phyloP scores from a whole-genome alignment of 352 stramenopile genomes.

The Pythium aquatile region DNA sequence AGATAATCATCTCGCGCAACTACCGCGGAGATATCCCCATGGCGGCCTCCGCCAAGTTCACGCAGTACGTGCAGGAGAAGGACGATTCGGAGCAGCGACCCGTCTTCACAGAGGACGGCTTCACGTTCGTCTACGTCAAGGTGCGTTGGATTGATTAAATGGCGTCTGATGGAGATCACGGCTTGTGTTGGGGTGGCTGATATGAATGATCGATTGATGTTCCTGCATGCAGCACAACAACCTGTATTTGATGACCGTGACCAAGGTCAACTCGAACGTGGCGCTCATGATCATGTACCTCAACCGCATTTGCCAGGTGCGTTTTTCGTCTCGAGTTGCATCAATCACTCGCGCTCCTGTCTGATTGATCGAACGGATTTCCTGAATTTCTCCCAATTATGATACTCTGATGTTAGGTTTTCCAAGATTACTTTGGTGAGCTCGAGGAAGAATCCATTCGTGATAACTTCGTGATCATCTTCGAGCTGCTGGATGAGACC shows the following conservation, averaged over 20 bases:
- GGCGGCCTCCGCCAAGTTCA: constrained; percentile 88
- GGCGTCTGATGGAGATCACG: not conserved
- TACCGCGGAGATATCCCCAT: constrained; percentile 99
- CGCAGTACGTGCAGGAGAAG: constrained; percentile 91
- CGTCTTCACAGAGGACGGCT: constrained; percentile 92
- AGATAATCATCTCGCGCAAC: constrained; percentile 99
- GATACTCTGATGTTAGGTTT: constrained; percentile 66
- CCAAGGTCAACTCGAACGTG: constrained; percentile 99
- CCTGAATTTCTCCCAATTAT: not conserved
- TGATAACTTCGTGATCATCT: constrained; percentile 99
- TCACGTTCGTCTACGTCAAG: constrained; percentile 95
- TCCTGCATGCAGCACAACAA: constrained; percentile 92
- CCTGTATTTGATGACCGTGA: constrained; percentile 98
- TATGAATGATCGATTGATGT: not conserved
- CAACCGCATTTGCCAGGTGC: constrained; percentile 80
- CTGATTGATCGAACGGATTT: not conserved
- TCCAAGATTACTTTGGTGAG: constrained; percentile 99
- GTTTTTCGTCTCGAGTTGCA: not conserved
- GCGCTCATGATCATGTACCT: constrained; percentile 95
- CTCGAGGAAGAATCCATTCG: constrained; percentile 99
- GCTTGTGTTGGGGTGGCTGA: not conserved
- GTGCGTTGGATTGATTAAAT: constrained; percentile 29
- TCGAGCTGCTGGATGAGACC: constrained; percentile 99
- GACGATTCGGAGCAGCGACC: constrained; percentile 93
- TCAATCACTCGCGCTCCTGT: not conserved